Evolutionary conservation across 2,329 filamentous ascomycete genomes (phyloP).

Genomic region (Calcarisporium arbuscula): DNA sequence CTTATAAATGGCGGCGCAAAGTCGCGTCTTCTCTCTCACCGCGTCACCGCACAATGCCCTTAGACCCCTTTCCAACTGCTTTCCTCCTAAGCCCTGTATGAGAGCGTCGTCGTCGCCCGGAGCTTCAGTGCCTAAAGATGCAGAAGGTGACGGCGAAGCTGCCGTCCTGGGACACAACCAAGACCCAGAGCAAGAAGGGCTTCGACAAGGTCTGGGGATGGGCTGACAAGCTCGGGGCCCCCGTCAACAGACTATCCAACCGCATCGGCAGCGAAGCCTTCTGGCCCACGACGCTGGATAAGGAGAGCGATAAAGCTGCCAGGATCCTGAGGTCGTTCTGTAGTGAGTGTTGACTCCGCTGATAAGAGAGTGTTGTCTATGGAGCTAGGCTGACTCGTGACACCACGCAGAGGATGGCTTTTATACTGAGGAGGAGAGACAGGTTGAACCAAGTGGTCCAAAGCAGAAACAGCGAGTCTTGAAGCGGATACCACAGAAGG

Average conservation of each 20-base stretch:
- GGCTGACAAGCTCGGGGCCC: slow-evolving; percentile 51
- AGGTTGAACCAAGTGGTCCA: slow-evolving; percentile 21
- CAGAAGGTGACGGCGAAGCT: slow-evolving; percentile 26
- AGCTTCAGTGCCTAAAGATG: slow-evolving; percentile 21
- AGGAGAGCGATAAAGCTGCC: slow-evolving; percentile 84
- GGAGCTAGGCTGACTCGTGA: neutral
- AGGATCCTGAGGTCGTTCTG: slow-evolving; percentile 80
- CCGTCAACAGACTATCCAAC: slow-evolving; percentile 74
- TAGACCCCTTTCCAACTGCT: too few relatives aligned
- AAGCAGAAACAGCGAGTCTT: slow-evolving; percentile 39
- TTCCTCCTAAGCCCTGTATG: too few relatives aligned
- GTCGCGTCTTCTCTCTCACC: too few relatives aligned
- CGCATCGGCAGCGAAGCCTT: slow-evolving; percentile 76
- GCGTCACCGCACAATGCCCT: too few relatives aligned
- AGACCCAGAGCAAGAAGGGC: slow-evolving; percentile 52
- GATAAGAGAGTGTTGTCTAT: neutral
- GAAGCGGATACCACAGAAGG: slow-evolving; percentile 47
- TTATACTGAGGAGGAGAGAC: slow-evolving; percentile 33
- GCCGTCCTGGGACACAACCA: slow-evolving; percentile 48
- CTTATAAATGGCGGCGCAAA: too few relatives aligned
- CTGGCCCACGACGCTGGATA: slow-evolving; percentile 78
- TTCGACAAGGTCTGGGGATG: slow-evolving; percentile 66
- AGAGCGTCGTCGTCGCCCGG: too few relatives aligned
- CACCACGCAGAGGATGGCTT: slow-evolving; percentile 43
- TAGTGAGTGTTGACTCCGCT: slow-evolving; percentile 26